phyloP scores from a whole-genome alignment of 495 filamentous ascomycete genomes.

The Annulohypoxylon nitens region DNA sequence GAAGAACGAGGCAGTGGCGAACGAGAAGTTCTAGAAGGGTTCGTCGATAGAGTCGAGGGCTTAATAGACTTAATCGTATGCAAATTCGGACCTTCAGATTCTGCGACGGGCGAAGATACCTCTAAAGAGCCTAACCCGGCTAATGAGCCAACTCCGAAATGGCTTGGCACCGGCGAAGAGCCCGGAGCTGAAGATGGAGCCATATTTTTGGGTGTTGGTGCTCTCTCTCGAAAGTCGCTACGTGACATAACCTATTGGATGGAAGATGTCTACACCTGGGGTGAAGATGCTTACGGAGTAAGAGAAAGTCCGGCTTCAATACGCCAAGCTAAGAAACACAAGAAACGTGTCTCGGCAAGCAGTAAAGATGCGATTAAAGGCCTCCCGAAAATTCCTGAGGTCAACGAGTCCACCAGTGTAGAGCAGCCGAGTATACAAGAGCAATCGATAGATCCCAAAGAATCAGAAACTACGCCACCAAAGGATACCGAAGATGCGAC shows the following conservation, averaged over 20 bases:
- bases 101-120: slow-evolving; percentile 24
- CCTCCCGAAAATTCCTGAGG: slow-evolving; percentile 1
- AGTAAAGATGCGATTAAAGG: slow-evolving; percentile 37
- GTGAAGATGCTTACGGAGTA: slow-evolving; percentile 83
- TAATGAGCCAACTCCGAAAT: slow-evolving; percentile 54
- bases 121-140: slow-evolving; percentile 29
- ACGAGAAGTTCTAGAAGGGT: slow-evolving; percentile 88
- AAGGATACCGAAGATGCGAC: slow-evolving; percentile 22
- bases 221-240: slow-evolving; percentile 73
- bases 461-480: slow-evolving; percentile 9
- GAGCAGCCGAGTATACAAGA: slow-evolving; percentile 14
- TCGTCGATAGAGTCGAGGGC: slow-evolving; percentile 75
- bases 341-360: slow-evolving; percentile 40
- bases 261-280: slow-evolving; percentile 83
- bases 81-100: slow-evolving; percentile 75
- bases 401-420: background rate
- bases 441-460: slow-evolving; percentile 5
- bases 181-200: slow-evolving; percentile 82
- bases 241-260: slow-evolving; percentile 81
- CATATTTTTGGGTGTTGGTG: slow-evolving; percentile 83
- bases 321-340: slow-evolving; percentile 51
- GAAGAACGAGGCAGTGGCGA: slow-evolving; percentile 94
- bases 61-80: slow-evolving; percentile 88
- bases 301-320: slow-evolving; percentile 75
- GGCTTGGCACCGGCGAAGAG: slow-evolving; percentile 75